Evolutionary conservation across 1,284 basidiomycete species (phyloP), one percentile per base, ranked within the genome.

Genomic region (Schizophyllum amplum): DNA sequence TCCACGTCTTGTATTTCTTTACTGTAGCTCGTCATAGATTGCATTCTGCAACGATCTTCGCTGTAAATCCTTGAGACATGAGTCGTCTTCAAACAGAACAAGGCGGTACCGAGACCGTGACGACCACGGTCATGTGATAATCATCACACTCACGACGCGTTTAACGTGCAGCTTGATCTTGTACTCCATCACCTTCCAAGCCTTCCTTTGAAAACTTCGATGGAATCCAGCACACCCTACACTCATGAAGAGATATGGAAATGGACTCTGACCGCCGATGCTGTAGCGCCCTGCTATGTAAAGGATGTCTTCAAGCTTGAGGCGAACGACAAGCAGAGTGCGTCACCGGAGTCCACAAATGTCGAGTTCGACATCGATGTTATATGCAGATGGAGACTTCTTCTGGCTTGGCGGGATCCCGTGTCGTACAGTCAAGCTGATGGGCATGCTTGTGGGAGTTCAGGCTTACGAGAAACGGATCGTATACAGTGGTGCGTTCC

Each of bases 321-420:
- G 57, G 72, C 75, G 33, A 72, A 74, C 50, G 65, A 65, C 11
- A 58, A 59, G 11, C 72, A 69, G 71, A 76, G 78, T 76, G 3
- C 9, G 6, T 6, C 33, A 47, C n/a, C 25, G n/a, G 15, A 15
- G 47, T 9, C n/a, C 25, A 27, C 26, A 47, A 23, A n/a, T 13
- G 21, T 47, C 24, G 46, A 27, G 21, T 50, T 46, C 42, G n/a
- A n/a, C n/a, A n/a, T n/a, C n/a, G n/a, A n/a, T n/a, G 21, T n/a
- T 57, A 50, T 22, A 49, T 49, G 47, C 59, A 79, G 78, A 68
- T 9, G 59, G 64, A 47, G 83, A 85, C 57, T 86, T 84, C 62
- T 89, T 78, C 67, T 85, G 85, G 85, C 70, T 90, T 9, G 84
- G 84, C 9, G 70, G 81, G n/a, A 75, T 84, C 1, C 88, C 87